Evolutionary conservation across 2,329 filamentous ascomycete species (phyloP).

Genomic region (Aspergillus proliferans): DNA sequence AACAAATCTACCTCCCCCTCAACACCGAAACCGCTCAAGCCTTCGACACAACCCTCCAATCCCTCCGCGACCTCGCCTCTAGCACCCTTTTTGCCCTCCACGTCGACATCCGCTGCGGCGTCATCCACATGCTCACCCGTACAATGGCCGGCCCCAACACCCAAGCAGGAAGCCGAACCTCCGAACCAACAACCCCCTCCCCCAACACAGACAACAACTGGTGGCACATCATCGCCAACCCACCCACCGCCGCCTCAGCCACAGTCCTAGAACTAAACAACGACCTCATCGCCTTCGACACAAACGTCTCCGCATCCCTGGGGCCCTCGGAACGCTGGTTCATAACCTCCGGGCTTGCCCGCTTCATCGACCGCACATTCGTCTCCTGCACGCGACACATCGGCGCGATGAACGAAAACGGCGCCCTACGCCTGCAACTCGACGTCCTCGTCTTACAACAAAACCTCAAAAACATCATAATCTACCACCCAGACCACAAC

Average conservation of each 20-base stretch:
- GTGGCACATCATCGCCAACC: constrained; percentile 38
- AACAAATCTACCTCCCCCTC: constrained; percentile 75
- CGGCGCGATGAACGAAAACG: constrained; percentile 75
- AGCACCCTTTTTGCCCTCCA: constrained; percentile 80
- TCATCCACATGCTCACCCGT: constrained; percentile 70
- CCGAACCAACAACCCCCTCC: constrained; percentile 43
- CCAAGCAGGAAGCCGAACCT: constrained; percentile 18
- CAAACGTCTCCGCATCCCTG: constrained; percentile 68
- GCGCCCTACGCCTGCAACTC: constrained; percentile 80
- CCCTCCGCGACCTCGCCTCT: constrained; percentile 72
- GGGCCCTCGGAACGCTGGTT: constrained; percentile 66
- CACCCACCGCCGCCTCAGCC: constrained; percentile 46
- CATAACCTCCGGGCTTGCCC: constrained; percentile 67
- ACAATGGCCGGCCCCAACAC: constrained; percentile 52
- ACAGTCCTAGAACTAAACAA: constrained; percentile 76
- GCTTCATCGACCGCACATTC: constrained; percentile 73
- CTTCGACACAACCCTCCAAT: constrained; percentile 80
- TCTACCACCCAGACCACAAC: constrained; percentile 18
- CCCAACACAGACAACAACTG: constrained; percentile 67
- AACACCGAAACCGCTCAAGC: constrained; percentile 77
- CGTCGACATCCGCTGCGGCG: constrained; percentile 78
- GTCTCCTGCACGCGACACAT: constrained; percentile 66
- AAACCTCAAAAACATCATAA: constrained; percentile 83
- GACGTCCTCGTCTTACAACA: constrained; percentile 95
- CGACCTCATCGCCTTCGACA: constrained; percentile 80